Base-by-base conservation (phyloP, 768 basidiomycete genomes). In the Saitozyma sp. region DNA sequence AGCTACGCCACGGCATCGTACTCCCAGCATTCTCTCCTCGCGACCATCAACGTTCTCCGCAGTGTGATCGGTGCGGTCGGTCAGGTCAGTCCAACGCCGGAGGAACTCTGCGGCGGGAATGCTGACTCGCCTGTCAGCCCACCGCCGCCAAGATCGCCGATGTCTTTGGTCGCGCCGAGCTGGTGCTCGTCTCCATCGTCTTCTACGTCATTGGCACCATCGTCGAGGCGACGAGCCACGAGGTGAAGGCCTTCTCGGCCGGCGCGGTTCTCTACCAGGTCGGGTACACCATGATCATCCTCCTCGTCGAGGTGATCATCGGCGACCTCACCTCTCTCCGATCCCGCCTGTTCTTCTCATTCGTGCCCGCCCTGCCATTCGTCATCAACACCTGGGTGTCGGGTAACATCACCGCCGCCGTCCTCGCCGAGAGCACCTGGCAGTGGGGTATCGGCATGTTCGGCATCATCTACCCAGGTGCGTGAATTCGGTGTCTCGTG, bases 351-450 rank as follows among this genome's bases (percentile, higher is more conserved):
- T 72, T 78, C 67, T 72, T 74, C 67, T 76, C 74, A 8, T 79
- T 68, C 66, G 65, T 79, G 40, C 75, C 76, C 0, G 73, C 75
- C 8, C 39, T 67, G 49, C 73, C 76, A 6, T 75, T 72, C 68
- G 54, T 78, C 52, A 38, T 78, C 72, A 78, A 74, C 59, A 65
- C 75, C 49, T 80, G 79, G 79, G 73, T 78, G 8, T 61, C 64
- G 8, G 79, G 78, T 20, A 53, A 75, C 50, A 66, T 74, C 42
- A 67, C 66, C 9, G n/a, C 51, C 3, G 60, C 71, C 0, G 69
- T 73, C 17, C 29, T 73, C 6, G 51, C 43, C 4, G 41, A 50
- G 37, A 68, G 69, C 0, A 70, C 67, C 43, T 79, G 79, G 79
- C 58, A 69, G 40, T 77, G 71, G 72, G 78, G 78, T 51, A 74